These are phyloP conservation scores for Cudoniella acicularis DNA, from an alignment of 495 filamentous ascomycete species.

Conservation along the genomic window DNA sequence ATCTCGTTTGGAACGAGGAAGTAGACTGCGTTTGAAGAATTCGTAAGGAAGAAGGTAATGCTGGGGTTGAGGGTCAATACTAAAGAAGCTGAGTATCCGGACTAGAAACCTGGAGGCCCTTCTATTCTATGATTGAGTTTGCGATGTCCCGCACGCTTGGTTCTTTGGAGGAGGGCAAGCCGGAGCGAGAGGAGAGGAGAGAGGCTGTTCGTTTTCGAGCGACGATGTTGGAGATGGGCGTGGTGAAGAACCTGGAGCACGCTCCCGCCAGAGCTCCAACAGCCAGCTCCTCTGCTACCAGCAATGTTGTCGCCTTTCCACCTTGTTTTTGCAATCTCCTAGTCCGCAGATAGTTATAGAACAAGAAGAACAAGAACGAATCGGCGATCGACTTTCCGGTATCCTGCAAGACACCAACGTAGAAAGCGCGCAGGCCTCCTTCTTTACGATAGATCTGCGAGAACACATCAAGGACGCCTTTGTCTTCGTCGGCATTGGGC, in stretches of 20 bases:
- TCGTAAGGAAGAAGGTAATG: slow-evolving; percentile 84
- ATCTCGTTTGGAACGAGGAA: slow-evolving; percentile 46
- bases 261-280: slow-evolving; percentile 77
- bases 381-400: slow-evolving; percentile 69
- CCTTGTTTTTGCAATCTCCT: slow-evolving; percentile 47
- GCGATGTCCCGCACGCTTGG: slow-evolving; percentile 56
- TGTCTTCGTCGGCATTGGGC: slow-evolving; percentile 46
- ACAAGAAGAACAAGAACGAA: slow-evolving; percentile 80
- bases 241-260: slow-evolving; percentile 72
- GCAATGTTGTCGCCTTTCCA: slow-evolving; percentile 45
- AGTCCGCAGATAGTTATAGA: slow-evolving; percentile 69
- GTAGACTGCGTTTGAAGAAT: slow-evolving; percentile 55
- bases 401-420: slow-evolving; percentile 69
- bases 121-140: slow-evolving; percentile 60
- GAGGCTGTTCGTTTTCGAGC: slow-evolving; percentile 73
- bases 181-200: slow-evolving; percentile 31
- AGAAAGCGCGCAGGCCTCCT: slow-evolving; percentile 68
- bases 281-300: slow-evolving; percentile 67
- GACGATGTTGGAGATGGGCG: slow-evolving; percentile 80
- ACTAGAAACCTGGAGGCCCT: slow-evolving; percentile 83
- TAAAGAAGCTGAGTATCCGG: slow-evolving; percentile 78
- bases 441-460: slow-evolving; percentile 67
- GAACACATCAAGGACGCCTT: slow-evolving; percentile 61
- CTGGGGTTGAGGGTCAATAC: slow-evolving; percentile 83
- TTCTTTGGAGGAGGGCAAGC: slow-evolving; percentile 12